Evolutionary conservation across 192 early-diverging fungal genomes (phyloP).

Genomic region (Podila epigama): DNA sequence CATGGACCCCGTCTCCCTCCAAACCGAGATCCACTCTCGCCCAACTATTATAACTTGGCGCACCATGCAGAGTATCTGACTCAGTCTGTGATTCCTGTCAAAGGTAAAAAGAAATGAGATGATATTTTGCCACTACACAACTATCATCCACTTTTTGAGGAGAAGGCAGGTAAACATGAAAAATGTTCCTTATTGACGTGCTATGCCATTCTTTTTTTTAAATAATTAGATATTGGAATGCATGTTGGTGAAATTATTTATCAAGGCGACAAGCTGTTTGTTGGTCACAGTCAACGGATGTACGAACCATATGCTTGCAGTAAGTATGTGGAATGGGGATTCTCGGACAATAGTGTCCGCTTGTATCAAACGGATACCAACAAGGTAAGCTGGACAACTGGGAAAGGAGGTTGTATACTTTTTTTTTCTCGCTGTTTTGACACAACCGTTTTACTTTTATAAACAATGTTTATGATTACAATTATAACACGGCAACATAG

Average conservation of each 20-base stretch:
- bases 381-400: conserved; percentile 42
- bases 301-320: conserved; percentile 54
- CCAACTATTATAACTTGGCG: conserved; percentile 55
- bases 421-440: too few relatives aligned
- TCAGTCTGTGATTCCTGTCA: conserved; percentile 59
- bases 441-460: too few relatives aligned
- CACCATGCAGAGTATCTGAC: conserved; percentile 59
- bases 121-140: too few relatives aligned
- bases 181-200: not conserved
- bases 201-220: not conserved
- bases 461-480: not conserved
- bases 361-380: conserved; percentile 58
- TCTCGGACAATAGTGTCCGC: conserved; percentile 64
- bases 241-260: conserved; percentile 60
- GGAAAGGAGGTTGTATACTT: too few relatives aligned
- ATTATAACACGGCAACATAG: conserved; percentile 10
- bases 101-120: conserved; percentile 48
- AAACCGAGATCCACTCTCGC: conserved; percentile 43
- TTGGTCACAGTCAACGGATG: conserved; percentile 47
- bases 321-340: conserved; percentile 73
- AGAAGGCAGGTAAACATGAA: not conserved
- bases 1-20: conserved; percentile 69
- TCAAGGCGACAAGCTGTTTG: conserved; percentile 50
- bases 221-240: conserved; percentile 53
- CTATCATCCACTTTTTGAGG: too few relatives aligned